phyloP scores from a whole-genome alignment of 2,329 filamentous ascomycete species.

The Proliferodiscus dingleyae region DNA sequence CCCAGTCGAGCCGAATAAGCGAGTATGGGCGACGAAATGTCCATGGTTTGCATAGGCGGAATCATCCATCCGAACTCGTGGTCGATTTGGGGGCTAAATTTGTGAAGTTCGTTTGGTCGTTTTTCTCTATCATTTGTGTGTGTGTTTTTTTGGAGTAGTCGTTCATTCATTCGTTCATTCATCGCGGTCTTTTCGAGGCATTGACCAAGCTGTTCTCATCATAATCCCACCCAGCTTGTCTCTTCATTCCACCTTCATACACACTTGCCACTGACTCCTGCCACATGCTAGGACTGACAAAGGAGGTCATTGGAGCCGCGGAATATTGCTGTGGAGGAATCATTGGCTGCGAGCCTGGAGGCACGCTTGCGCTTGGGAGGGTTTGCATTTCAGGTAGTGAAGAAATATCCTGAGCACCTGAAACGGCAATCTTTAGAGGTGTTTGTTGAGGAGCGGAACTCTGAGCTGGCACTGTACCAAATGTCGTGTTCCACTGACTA shows the following conservation, averaged over 20 bases:
- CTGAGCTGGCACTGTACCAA: conserved; percentile 53
- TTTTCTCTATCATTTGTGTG: background rate
- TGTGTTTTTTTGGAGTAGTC: background rate
- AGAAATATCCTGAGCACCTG: conserved; percentile 43
- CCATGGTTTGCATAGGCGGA: background rate
- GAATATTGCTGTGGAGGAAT: conserved; percentile 49
- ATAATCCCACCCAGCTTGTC: conserved; percentile 47
- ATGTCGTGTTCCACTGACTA: conserved; percentile 94
- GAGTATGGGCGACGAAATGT: background rate
- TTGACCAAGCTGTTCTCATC: conserved; percentile 25
- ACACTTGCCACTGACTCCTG: conserved; percentile 66
- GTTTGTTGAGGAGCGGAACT: conserved; percentile 31
- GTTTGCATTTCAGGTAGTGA: conserved; percentile 43
- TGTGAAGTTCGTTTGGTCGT: background rate
- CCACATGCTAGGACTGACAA: conserved; percentile 69
- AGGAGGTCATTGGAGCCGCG: conserved; percentile 48
- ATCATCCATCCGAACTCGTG: background rate
- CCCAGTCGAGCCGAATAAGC: background rate
- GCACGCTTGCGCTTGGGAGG: conserved; percentile 43
- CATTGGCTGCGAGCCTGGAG: conserved; percentile 39
- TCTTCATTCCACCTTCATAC: conserved; percentile 60
- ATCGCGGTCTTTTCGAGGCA: conserved; percentile 24
- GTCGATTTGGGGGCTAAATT: background rate
- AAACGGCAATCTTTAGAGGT: conserved; percentile 32
- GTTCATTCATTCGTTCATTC: conserved; percentile 6